phyloP scores from a whole-genome alignment of 1,284 basidiomycete genomes.

The Bjerkandera adusta region DNA sequence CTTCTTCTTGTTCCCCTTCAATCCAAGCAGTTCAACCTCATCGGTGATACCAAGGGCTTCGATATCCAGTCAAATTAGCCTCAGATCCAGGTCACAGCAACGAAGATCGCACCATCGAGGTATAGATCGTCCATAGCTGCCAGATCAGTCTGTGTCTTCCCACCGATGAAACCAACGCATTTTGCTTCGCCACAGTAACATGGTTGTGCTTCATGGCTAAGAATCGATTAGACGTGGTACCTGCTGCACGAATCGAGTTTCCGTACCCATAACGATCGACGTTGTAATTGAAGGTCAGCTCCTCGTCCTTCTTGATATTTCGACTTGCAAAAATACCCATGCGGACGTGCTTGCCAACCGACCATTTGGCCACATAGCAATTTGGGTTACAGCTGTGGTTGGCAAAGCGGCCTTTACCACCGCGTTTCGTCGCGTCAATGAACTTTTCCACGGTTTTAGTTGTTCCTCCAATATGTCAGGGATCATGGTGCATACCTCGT shows the following conservation, averaged over 20 bases:
- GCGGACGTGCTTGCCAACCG: conserved; percentile 85
- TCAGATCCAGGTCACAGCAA: conserved; percentile 4
- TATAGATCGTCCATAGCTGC: conserved; percentile 93
- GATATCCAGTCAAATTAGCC: conserved; percentile 11
- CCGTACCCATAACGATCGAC: conserved; percentile 96
- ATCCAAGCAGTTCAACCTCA: conserved; percentile 76
- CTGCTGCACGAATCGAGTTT: no score
- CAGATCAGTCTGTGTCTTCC: conserved; percentile 98
- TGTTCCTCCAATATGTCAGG: no score
- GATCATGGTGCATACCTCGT: conserved; percentile 65
- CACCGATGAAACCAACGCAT: conserved; percentile 95
- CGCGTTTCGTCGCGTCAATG: conserved; percentile 97
- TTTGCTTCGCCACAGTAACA: conserved; percentile 97
- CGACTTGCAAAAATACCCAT: conserved; percentile 99
- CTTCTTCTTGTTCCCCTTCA: conserved; percentile 90
- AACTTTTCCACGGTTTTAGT: conserved; percentile 62
- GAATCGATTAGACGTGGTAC: neutral
- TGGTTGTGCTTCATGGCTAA: conserved; percentile 89
- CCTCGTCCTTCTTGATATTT: conserved; percentile 79
- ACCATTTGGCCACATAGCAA: conserved; percentile 99
- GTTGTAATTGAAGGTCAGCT: conserved; percentile 99
- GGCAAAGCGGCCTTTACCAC: conserved; percentile 94
- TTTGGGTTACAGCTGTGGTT: conserved; percentile 99
- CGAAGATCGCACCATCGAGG: conserved; percentile 72
- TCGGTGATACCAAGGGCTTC: conserved; percentile 97